These are phyloP conservation scores for Xylaria sp. DNA, from an alignment of 2,329 filamentous ascomycete genomes.

Conservation along the genomic window DNA sequence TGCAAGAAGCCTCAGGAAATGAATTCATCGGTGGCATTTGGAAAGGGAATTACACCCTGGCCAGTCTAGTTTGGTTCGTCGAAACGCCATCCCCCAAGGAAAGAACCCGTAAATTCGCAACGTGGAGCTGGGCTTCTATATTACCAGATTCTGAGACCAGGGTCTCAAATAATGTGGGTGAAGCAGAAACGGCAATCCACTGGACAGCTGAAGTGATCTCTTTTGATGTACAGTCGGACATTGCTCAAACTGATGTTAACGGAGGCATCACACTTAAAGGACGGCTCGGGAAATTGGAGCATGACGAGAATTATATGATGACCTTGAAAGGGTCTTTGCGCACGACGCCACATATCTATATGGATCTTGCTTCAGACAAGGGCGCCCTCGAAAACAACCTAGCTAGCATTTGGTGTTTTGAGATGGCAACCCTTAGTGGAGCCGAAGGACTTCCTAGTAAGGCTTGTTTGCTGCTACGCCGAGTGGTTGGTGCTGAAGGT, in stretches of 20 bases:
- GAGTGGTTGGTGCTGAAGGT: not conserved
- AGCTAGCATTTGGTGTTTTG: constrained; percentile 5
- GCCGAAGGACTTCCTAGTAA: constrained; percentile 8
- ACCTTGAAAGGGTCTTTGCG: constrained; percentile 7
- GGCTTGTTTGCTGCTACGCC: not conserved
- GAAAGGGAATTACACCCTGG: not conserved
- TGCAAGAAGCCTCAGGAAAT: not conserved
- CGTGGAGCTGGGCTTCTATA: constrained; percentile 17
- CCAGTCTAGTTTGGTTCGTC: not conserved
- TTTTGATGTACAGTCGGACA: constrained; percentile 15
- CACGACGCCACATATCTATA: not conserved
- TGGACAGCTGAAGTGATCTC: constrained; percentile 12
- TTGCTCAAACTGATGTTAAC: constrained; percentile 2
- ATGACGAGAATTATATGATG: constrained; percentile 7
- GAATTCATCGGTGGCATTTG: not conserved
- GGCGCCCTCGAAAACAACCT: not conserved
- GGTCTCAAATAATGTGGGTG: constrained; percentile 3
- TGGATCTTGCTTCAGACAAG: constrained; percentile 9
- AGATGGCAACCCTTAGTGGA: constrained; percentile 7
- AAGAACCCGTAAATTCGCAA: not conserved
- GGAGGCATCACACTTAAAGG: constrained; percentile 11
- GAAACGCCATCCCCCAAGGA: constrained; percentile 4
- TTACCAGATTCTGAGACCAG: constrained; percentile 1
- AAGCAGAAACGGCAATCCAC: not conserved
- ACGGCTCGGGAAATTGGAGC: constrained; percentile 4